These are phyloP conservation scores for Dimocarpus longan DNA, from an alignment of 345 rosid species.

Conservation along the genomic window DNA sequence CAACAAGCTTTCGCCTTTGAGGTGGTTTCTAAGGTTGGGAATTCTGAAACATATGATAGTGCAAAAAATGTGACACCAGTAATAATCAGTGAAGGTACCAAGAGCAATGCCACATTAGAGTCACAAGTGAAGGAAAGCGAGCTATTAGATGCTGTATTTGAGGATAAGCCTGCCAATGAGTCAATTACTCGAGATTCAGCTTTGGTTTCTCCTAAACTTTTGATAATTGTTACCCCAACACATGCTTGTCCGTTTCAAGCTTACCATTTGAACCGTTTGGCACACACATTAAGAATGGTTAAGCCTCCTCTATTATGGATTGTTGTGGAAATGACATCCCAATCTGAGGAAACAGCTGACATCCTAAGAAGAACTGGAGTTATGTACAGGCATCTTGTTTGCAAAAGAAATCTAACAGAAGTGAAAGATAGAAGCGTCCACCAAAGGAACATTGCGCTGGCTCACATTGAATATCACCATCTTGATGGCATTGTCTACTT, in stretches of 20 bases:
- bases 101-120: constrained; percentile 25
- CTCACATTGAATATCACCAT: constrained; percentile 62
- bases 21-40: constrained; percentile 29
- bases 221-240: constrained; percentile 64
- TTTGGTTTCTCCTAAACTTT: constrained; percentile 36
- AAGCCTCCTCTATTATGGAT: constrained; percentile 68
- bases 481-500: constrained; percentile 67
- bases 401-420: constrained; percentile 51
- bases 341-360: constrained; percentile 58
- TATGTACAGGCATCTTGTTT: constrained; percentile 64
- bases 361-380: constrained; percentile 54
- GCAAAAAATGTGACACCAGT: constrained; percentile 18
- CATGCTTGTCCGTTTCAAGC: constrained; percentile 44
- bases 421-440: constrained; percentile 45
- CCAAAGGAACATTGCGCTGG: constrained; percentile 61
- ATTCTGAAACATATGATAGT: constrained; percentile 17
- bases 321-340: constrained; percentile 61
- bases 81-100: constrained; percentile 4
- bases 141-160: constrained; percentile 2
- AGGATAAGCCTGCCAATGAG: constrained; percentile 12
- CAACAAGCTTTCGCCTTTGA: constrained; percentile 47
- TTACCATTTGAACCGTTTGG: constrained; percentile 54
- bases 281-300: constrained; percentile 47
- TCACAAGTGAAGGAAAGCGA: constrained; percentile 22
- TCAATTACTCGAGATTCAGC: constrained; percentile 27